Evolutionary conservation across 2,329 filamentous ascomycete genomes (phyloP).

Genomic region (Ophiostoma tasmaniense): DNA sequence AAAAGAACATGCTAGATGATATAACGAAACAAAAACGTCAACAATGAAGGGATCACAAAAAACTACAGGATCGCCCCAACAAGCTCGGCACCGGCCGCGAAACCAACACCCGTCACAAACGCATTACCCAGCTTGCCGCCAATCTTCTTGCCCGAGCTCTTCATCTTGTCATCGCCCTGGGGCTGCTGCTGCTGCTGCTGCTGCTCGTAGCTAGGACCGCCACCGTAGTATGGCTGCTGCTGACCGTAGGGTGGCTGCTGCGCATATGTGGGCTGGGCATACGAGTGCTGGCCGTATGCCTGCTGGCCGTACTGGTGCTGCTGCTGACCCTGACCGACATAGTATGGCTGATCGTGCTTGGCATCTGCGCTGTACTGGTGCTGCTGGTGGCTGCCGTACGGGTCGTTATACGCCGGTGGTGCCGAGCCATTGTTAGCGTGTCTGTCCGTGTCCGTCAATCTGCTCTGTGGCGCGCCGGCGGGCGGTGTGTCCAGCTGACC

Average conservation of each 20-base stretch:
- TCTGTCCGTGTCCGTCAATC: background rate
- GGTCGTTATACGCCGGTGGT: conserved; percentile 17
- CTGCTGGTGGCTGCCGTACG: conserved; percentile 9
- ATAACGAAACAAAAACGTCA: conserved; percentile 8
- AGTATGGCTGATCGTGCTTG: conserved; percentile 10
- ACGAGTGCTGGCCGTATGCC: conserved; percentile 23
- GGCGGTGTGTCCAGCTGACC: conserved; percentile 27
- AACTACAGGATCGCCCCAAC: conserved; percentile 81
- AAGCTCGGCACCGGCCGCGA: conserved; percentile 80
- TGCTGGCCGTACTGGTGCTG: conserved; percentile 18
- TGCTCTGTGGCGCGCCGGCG: conserved; percentile 17
- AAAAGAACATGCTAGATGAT: background rate
- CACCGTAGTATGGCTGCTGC: conserved; percentile 32
- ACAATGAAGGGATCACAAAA: conserved; percentile 11
- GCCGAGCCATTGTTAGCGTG: conserved; percentile 23
- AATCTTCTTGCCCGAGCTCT: conserved; percentile 82
- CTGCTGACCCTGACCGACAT: conserved; percentile 8
- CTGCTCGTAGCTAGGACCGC: conserved; percentile 30
- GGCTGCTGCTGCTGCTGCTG: conserved; percentile 34
- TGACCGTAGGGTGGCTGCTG: conserved; percentile 25
- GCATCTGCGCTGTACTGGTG: conserved; percentile 7
- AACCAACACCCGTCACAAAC: conserved; percentile 87
- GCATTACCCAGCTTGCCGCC: conserved; percentile 83
- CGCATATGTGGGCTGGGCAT: conserved; percentile 11
- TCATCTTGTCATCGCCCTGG: conserved; percentile 50